These are phyloP conservation scores for Pittosporum tobira DNA, from an alignment of 129 eudicot genomes.

Conservation along the genomic window DNA sequence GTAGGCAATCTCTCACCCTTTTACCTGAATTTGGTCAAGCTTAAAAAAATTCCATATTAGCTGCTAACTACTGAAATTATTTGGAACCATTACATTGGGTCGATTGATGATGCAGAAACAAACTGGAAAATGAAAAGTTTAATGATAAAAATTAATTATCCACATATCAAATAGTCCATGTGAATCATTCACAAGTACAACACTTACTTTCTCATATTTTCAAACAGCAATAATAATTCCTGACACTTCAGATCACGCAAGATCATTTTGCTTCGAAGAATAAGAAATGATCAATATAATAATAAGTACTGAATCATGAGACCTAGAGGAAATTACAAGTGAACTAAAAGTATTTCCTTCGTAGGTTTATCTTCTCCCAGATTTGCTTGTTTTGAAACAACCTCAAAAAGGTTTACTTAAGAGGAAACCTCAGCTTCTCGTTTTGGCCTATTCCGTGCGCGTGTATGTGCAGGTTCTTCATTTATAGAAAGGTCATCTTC, in stretches of 20 bases:
- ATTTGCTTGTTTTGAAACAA: not conserved
- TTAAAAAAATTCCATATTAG: too few species aligned
- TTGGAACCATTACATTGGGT: too few species aligned
- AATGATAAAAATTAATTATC: too few species aligned
- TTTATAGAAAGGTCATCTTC: conserved; percentile 19
- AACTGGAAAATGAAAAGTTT: too few species aligned
- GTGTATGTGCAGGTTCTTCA: conserved; percentile 47
- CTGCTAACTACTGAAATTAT: too few species aligned
- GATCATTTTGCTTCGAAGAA: not conserved
- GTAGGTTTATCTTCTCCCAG: not conserved
- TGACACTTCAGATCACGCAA: not conserved
- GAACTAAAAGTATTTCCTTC: not conserved
- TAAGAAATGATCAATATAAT: not conserved
- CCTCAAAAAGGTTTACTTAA: conserved; percentile 8
- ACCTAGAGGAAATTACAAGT: not conserved
- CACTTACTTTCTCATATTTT: too few species aligned
- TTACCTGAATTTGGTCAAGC: too few species aligned
- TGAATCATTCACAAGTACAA: too few species aligned
- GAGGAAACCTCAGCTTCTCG: conserved; percentile 63
- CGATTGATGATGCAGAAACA: too few species aligned
- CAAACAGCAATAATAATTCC: too few species aligned
- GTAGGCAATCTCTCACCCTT: too few species aligned
- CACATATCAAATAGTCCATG: too few species aligned
- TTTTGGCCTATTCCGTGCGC: conserved; percentile 76
- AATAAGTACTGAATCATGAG: not conserved